A percentile compares a stretch with the other conserved stretches of the same genome.
phyloP scores from a whole-genome alignment of 176 grass and related monocot genomes.

The Carex scoparia region DNA sequence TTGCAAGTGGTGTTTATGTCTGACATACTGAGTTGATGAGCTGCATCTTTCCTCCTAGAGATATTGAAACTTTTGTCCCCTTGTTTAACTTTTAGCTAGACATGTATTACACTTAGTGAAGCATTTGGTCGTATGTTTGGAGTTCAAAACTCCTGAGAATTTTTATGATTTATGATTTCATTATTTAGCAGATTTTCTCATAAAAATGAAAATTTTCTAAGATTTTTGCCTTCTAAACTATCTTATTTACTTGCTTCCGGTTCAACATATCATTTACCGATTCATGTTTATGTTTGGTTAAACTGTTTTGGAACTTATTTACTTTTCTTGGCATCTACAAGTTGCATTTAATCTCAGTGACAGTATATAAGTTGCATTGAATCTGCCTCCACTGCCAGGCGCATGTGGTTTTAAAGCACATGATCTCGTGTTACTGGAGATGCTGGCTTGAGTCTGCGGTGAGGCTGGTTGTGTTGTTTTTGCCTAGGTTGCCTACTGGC shows the following conservation, averaged over 20 bases:
- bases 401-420: too few species aligned
- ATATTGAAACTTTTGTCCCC: not conserved
- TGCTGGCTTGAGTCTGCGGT: too few species aligned
- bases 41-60: not conserved
- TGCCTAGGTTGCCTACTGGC: too few species aligned
- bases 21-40: slow-evolving; percentile 25
- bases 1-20: slow-evolving; percentile 87
- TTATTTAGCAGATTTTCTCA: slow-evolving; percentile 15
- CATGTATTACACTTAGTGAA: slow-evolving; percentile 5
- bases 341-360: not conserved
- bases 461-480: too few species aligned
- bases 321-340: not conserved
- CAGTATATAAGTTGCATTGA: not conserved
- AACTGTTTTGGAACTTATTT: not conserved
- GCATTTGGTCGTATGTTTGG: not conserved
- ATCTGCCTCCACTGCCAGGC: too few species aligned
- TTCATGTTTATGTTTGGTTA: not conserved
- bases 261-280: slow-evolving; percentile 4
- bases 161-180: not conserved
- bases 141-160: not conserved
- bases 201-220: not conserved
- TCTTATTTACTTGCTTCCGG: not conserved
- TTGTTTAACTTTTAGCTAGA: slow-evolving; percentile 10
- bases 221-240: not conserved
- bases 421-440: too few species aligned